These are phyloP conservation scores for Alternaria brassicae DNA, from an alignment of 2,329 filamentous ascomycete genomes.

Conservation along the genomic window DNA sequence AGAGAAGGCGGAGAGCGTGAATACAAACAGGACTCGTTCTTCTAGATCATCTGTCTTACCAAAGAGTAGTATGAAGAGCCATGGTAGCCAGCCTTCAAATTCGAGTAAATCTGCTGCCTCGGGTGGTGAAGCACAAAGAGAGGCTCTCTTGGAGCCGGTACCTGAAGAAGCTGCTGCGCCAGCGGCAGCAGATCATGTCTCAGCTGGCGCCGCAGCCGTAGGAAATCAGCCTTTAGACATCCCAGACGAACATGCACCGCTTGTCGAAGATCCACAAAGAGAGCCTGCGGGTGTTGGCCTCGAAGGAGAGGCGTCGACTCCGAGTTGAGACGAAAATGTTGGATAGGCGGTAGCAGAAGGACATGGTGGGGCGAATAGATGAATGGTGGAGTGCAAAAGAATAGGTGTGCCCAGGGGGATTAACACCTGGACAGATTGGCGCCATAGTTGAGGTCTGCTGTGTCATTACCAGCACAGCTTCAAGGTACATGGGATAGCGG, in stretches of 20 bases:
- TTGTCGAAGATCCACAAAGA: background rate
- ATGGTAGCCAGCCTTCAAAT: background rate
- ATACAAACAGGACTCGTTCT: background rate
- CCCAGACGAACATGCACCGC: background rate
- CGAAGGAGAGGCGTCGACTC: background rate
- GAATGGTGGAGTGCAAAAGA: background rate
- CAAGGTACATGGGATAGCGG: background rate
- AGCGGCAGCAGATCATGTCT: background rate
- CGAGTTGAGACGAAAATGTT: background rate
- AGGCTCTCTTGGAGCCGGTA: background rate
- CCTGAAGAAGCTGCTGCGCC: background rate
- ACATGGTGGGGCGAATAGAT: background rate
- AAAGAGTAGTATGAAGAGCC: background rate
- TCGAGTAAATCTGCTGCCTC: background rate
- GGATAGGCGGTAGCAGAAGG: background rate
- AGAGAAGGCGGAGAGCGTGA: background rate
- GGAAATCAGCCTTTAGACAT: background rate
- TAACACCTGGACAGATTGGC: background rate
- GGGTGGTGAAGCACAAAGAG: background rate
- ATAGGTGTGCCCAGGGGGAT: background rate
- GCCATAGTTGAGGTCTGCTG: background rate
- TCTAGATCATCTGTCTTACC: background rate
- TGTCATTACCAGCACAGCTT: background rate
- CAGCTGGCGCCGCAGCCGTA: background rate
- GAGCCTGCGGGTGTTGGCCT: background rate